phyloP scores from a whole-genome alignment of 345 rosid genomes.

The Mangifera indica region DNA sequence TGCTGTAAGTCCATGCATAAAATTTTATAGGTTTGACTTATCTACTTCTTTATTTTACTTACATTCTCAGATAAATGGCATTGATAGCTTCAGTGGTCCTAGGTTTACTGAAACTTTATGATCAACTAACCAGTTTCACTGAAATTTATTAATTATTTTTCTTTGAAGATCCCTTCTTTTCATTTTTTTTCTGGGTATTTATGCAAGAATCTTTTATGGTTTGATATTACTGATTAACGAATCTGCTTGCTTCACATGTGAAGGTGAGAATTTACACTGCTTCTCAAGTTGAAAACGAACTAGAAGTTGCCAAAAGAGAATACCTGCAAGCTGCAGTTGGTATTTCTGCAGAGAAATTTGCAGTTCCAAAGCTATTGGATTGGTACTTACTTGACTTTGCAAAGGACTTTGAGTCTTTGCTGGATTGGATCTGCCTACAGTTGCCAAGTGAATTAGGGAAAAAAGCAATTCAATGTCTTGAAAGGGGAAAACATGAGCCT shows the following conservation, averaged over 20 bases:
- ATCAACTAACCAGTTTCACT: not conserved
- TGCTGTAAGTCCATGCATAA: slow-evolving; percentile 53
- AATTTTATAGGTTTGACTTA: slow-evolving; percentile 5
- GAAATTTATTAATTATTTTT: not conserved
- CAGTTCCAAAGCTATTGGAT: slow-evolving; percentile 68
- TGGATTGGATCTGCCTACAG: slow-evolving; percentile 88
- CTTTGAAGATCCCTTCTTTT: not conserved
- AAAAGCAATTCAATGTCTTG: slow-evolving; percentile 68
- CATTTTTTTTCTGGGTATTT: not conserved
- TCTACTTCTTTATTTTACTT: not conserved
- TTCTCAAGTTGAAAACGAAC: slow-evolving; percentile 54
- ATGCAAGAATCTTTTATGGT: not conserved
- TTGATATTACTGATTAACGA: slow-evolving; percentile 21
- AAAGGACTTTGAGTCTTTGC: slow-evolving; percentile 71
- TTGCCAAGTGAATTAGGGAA: slow-evolving; percentile 67
- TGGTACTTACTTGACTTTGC: slow-evolving; percentile 88
- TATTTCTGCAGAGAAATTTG: slow-evolving; percentile 50
- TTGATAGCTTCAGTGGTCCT: slow-evolving; percentile 23
- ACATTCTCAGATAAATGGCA: not conserved
- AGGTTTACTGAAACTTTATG: not conserved
- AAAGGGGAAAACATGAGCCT: slow-evolving; percentile 49
- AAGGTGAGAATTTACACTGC: slow-evolving; percentile 79
- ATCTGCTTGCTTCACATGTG: slow-evolving; percentile 13
- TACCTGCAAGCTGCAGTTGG: slow-evolving; percentile 76
- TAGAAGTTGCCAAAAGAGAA: slow-evolving; percentile 72